Conservation (phyloP, 2,329 filamentous ascomycete genomes). For the Colletotrichum cuscutae region DNA sequence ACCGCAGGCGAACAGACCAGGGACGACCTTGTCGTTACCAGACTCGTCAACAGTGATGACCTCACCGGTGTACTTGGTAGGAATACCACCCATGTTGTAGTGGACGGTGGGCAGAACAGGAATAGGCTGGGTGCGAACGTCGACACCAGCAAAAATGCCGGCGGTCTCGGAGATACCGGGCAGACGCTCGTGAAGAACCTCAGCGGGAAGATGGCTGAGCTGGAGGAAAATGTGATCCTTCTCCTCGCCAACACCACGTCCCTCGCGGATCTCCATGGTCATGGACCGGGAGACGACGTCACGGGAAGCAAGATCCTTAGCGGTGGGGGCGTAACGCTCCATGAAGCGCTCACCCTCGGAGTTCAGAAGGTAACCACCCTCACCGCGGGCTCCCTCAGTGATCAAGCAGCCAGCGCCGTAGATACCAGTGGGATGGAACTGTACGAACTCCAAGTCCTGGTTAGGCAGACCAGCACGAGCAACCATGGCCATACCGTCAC, state of each 20-base stretch:
- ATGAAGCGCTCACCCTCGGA: conserved; percentile 99
- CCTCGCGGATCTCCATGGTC: conserved; percentile 98
- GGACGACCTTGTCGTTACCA: conserved; percentile 92
- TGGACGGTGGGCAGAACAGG: conserved; percentile 96
- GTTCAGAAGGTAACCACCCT: conserved; percentile 98
- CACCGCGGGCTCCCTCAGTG: conserved; percentile 96
- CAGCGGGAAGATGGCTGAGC: conserved; percentile 91
- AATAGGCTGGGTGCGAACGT: conserved; percentile 96
- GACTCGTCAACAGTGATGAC: conserved; percentile 87
- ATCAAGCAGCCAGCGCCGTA: conserved; percentile 98
- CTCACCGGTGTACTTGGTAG: conserved; percentile 96
- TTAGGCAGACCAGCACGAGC: conserved; percentile 96
- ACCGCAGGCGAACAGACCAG: conserved; percentile 94
- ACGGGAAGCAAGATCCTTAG: conserved; percentile 96
- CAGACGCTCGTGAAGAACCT: conserved; percentile 94
- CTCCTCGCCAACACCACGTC: conserved; percentile 94
- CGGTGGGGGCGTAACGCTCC: conserved; percentile 97
- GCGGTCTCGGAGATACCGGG: conserved; percentile 99
- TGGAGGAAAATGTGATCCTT: conserved; percentile 99
- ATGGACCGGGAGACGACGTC: conserved; percentile 98
- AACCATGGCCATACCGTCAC: conserved; percentile 99
- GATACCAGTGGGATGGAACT: conserved; percentile 99
- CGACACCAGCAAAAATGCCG: conserved; percentile 95
- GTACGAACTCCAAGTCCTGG: conserved; percentile 99
- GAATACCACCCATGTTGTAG: conserved; percentile 99